Percentiles rank a stretch among this genome's conserved stretches.
Conservation (phyloP, 1,139 yeast species). For the Debaryomycetaceae sp. region DNA sequence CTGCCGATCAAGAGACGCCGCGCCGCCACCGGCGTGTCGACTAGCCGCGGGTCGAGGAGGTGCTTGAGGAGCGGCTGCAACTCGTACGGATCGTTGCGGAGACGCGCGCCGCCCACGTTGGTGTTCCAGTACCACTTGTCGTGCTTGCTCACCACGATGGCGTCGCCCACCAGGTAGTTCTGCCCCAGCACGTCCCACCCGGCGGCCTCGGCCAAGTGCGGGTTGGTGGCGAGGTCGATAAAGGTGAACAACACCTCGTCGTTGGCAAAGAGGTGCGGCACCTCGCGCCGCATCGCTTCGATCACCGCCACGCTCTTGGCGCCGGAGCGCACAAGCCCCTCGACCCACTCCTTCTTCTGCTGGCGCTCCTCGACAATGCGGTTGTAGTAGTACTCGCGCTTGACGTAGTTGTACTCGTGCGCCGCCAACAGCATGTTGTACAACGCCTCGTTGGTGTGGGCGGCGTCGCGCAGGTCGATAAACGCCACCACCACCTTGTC, state of each 20-base stretch:
- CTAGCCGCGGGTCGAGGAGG: conserved; percentile 27
- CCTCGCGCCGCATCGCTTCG: conserved; percentile 43
- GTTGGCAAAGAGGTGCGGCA: conserved; percentile 41
- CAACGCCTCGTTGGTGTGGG: conserved; percentile 30
- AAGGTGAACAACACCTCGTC: conserved; percentile 47
- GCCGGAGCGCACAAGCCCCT: conserved; percentile 36
- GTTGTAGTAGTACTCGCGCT: conserved; percentile 41
- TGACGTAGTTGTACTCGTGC: conserved; percentile 48
- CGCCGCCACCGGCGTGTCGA: conserved; percentile 11
- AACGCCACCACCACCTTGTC: conserved; percentile 54
- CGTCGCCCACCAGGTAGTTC: conserved; percentile 40
- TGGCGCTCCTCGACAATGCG: conserved; percentile 34
- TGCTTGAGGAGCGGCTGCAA: conserved; percentile 27
- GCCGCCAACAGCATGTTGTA: conserved; percentile 45
- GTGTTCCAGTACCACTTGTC: conserved; percentile 32
- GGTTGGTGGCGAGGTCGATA: conserved; percentile 43
- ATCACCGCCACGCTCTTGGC: conserved; percentile 40
- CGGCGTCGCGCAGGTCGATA: conserved; percentile 41
- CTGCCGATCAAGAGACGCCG: conserved; percentile 34
- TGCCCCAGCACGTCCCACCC: conserved; percentile 41
- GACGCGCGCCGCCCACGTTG: conserved; percentile 22
- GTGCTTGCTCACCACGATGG: conserved; percentile 30
- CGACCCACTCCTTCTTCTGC: conserved; percentile 39
- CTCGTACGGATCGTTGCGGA: conserved; percentile 26
- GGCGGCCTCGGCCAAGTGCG: conserved; percentile 23